Evolutionary conservation across 371 early-diverging fungal genomes (phyloP).

Genomic region (Batkoa obscura): DNA sequence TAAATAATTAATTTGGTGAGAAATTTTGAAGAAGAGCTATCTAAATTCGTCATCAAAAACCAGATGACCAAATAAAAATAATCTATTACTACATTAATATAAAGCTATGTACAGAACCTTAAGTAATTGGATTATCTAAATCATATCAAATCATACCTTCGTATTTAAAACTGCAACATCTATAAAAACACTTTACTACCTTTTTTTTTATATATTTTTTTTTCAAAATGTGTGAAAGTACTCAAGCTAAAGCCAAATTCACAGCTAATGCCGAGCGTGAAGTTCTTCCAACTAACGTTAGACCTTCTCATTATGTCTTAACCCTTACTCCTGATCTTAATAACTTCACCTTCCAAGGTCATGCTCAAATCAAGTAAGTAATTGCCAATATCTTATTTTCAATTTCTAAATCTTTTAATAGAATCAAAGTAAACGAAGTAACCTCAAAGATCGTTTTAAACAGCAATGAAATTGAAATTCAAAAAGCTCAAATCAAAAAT

Average conservation of each 20-base stretch:
- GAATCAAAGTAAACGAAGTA: constrained; percentile 23
- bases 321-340: constrained; percentile 43
- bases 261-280: too few relatives aligned
- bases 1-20: not conserved
- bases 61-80: too few relatives aligned
- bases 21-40: not conserved
- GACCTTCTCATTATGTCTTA: constrained; percentile 54
- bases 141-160: not conserved
- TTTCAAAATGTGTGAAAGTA: too few relatives aligned
- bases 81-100: too few relatives aligned
- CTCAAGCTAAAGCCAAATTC: too few relatives aligned
- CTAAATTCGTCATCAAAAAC: too few relatives aligned
- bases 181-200: not conserved
- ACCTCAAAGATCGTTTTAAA: constrained; percentile 35
- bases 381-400: not conserved
- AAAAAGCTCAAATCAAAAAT: constrained; percentile 12
- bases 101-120: not conserved
- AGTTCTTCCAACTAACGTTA: constrained; percentile 46
- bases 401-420: constrained; percentile 8
- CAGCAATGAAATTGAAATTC: constrained; percentile 25
- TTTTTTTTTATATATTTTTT: not conserved
- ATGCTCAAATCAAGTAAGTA: constrained; percentile 16
- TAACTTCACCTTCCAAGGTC: constrained; percentile 1
- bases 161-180: not conserved
- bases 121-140: not conserved